phyloP scores from a whole-genome alignment of 345 rosid genomes.

The Citrus sp. region DNA sequence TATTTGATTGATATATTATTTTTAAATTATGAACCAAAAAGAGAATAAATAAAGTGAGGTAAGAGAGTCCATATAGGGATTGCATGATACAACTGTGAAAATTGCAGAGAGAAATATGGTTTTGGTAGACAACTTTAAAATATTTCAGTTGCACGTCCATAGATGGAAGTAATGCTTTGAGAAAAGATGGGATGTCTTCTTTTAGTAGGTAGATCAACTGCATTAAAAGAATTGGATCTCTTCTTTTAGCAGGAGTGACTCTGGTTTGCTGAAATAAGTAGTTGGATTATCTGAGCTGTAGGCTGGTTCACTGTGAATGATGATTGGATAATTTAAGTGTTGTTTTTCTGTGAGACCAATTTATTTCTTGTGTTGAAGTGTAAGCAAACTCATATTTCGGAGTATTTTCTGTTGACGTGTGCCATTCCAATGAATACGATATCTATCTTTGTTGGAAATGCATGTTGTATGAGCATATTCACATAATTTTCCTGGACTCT shows the following conservation, averaged over 20 bases:
- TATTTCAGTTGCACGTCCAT: not conserved
- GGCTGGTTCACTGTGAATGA: not conserved
- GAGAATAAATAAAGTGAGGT: not conserved
- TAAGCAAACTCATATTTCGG: not conserved
- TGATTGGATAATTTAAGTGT: not conserved
- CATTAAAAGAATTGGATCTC: not conserved
- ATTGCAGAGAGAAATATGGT: not conserved
- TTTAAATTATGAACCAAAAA: not conserved
- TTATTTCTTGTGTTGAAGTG: not conserved
- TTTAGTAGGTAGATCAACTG: not conserved
- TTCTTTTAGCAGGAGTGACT: not conserved
- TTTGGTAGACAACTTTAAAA: not conserved
- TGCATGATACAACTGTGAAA: not conserved
- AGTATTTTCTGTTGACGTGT: not conserved
- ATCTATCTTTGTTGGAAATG: not conserved
- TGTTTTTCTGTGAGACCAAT: not conserved
- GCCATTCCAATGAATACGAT: not conserved
- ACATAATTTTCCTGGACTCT: not conserved
- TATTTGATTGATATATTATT: not conserved
- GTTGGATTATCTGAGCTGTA: not conserved
- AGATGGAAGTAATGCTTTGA: too few species aligned
- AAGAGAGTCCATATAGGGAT: not conserved
- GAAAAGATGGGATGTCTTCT: not conserved
- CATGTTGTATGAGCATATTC: not conserved
- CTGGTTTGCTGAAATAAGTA: not conserved